phyloP scores from a whole-genome alignment of 352 stramenopile genomes.

The Pythium phragmiticola region DNA sequence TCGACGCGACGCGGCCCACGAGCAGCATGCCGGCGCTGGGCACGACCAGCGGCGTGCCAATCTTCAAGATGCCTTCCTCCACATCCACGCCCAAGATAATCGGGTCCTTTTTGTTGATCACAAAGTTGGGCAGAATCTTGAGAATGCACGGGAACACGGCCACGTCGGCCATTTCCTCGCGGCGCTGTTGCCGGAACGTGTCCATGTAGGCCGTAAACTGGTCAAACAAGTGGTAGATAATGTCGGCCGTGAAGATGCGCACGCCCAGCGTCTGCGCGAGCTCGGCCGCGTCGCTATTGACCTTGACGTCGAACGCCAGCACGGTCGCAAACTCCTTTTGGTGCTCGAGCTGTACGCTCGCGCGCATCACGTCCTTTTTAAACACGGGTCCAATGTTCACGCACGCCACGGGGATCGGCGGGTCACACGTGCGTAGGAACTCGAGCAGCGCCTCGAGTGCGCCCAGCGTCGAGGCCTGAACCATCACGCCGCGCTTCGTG shows the following conservation, averaged over 20 bases:
- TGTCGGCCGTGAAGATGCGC: slow-evolving; percentile 99
- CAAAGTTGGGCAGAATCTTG: slow-evolving; percentile 97
- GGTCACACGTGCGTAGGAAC: slow-evolving; percentile 94
- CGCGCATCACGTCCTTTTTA: slow-evolving; percentile 99
- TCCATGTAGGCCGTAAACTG: slow-evolving; percentile 98
- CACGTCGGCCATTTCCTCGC: slow-evolving; percentile 91
- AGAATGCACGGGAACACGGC: slow-evolving; percentile 95
- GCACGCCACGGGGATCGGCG: slow-evolving; percentile 92
- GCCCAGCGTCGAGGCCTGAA: slow-evolving; percentile 98
- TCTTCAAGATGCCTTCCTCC: slow-evolving; percentile 96
- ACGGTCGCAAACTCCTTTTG: slow-evolving; percentile 97
- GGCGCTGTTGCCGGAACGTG: slow-evolving; percentile 90
- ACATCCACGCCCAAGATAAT: slow-evolving; percentile 99
- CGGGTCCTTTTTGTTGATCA: slow-evolving; percentile 99
- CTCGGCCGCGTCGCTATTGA: slow-evolving; percentile 93
- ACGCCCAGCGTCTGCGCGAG: slow-evolving; percentile 92
- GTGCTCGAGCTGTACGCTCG: slow-evolving; percentile 98
- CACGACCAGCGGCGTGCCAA: slow-evolving; percentile 96
- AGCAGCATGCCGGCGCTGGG: slow-evolving; percentile 71
- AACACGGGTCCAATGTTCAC: slow-evolving; percentile 98
- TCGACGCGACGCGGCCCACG: slow-evolving; percentile 95
- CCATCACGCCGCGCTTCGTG: slow-evolving; percentile 96
- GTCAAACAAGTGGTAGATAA: slow-evolving; percentile 99
- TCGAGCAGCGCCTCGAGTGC: slow-evolving; percentile 98
- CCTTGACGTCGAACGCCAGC: slow-evolving; percentile 98